These are phyloP conservation scores for Didymella pomorum DNA, from an alignment of 2,329 filamentous ascomycete genomes.

Conservation along the genomic window DNA sequence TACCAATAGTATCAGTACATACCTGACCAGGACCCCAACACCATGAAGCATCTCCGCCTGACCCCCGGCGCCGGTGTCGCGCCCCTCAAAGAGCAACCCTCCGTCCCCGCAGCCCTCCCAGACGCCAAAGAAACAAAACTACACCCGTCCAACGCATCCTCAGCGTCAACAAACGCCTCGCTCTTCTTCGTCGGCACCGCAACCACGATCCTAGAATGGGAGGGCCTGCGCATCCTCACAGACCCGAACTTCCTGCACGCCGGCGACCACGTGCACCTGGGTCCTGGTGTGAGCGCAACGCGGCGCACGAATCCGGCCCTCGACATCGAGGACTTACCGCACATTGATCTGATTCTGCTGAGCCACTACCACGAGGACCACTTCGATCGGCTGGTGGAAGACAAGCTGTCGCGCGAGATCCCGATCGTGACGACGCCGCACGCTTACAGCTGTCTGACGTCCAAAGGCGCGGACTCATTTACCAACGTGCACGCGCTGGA, in stretches of 20 bases:
- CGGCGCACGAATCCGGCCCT: slow-evolving; percentile 67
- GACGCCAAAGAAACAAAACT: slow-evolving; percentile 55
- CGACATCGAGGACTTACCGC: slow-evolving; percentile 66
- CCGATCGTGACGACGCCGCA: slow-evolving; percentile 71
- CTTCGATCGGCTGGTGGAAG: slow-evolving; percentile 63
- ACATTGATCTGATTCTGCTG: slow-evolving; percentile 66
- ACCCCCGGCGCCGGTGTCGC: slow-evolving; percentile 48
- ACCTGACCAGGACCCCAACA: background rate
- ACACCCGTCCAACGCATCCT: slow-evolving; percentile 51
- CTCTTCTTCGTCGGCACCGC: slow-evolving; percentile 66
- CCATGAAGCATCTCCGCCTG: slow-evolving; percentile 54
- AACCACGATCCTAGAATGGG: slow-evolving; percentile 65
- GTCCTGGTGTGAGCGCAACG: slow-evolving; percentile 66
- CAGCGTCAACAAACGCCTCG: slow-evolving; percentile 53
- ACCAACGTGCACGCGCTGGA: slow-evolving; percentile 64
- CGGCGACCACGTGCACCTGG: slow-evolving; percentile 72
- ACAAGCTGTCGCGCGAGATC: slow-evolving; percentile 60
- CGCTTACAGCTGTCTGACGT: slow-evolving; percentile 62
- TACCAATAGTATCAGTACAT: background rate
- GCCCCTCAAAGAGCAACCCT: slow-evolving; percentile 52
- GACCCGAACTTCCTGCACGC: slow-evolving; percentile 66
- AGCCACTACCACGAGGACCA: slow-evolving; percentile 71
- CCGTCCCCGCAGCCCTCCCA: slow-evolving; percentile 50
- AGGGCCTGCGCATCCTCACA: slow-evolving; percentile 62
- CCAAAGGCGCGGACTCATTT: slow-evolving; percentile 61